Evolutionary conservation across 2,329 filamentous ascomycete genomes (phyloP), one percentile per base, ranked within the genome.

Genomic region (Bipolaris gigantea): DNA sequence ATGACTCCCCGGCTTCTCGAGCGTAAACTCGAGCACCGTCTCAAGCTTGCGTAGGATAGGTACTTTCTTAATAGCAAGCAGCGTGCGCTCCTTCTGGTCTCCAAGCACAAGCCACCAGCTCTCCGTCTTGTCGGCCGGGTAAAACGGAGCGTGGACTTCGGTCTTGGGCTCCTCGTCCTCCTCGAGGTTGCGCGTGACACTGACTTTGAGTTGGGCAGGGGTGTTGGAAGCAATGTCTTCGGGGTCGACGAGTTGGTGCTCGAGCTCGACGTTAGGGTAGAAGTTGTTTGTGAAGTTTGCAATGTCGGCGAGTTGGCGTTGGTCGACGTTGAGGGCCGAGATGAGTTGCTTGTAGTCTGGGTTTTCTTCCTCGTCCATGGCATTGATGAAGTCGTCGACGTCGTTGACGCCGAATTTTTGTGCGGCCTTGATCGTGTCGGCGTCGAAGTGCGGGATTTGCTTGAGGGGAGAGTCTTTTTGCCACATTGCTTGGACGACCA

Each of bases 401-500:
- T 97, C 93, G 67, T 91, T 92, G 79, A 99, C 89, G 59, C 84
- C 88, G 71, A 86, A 89, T 53, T 89, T 86, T 69, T 89, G 89
- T 40, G 90, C 91, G 60, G 85, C 89, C 75, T 93, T 89, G 63
- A 97, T 87, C 46, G 89, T 88, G 57, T 93, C 88, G 34, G 88
- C 84, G 15, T 88, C 85, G 74, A 97, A 97, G 78, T 97, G 91
- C 63, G 94, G 94, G 69, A 99, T 97, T 76, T 99, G 94, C 79
- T 97, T 97, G 63, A 99, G 83, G 35, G 94, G 92, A 67, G 90
- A 95, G 74, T 99, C 94, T 53, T 92, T 89, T 77, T 99, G 93
- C 94, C 94, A 99, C 90, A 97, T 96, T 45, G 89, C 92, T 77
- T 99, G 94, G 3, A 99, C 92, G 48, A 95, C 90, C 94, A 99